Base-by-base conservation (phyloP, 2,329 filamentous ascomycete species). In the Helotiales sp. region DNA sequence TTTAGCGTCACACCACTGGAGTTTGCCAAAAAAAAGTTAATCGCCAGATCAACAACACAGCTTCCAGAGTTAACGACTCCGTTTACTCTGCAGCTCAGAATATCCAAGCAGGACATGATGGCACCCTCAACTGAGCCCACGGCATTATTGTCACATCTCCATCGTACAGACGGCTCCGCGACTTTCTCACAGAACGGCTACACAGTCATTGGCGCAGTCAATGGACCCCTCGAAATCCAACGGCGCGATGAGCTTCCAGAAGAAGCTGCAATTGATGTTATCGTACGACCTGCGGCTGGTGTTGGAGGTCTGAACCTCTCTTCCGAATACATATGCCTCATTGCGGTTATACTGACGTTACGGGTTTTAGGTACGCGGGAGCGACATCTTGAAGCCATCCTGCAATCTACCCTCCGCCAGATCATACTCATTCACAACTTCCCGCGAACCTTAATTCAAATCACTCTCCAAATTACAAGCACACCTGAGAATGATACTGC, bases 161-260 rank as follows among this genome's bases (percentile, higher is more conserved):
- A 87, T 67, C 90, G 89, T 69, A 86, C 92, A 28, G 92, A 96
- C 77, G 93, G 93, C 69, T 96, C 93, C 57, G 91, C 91, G 11
- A 90, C 88, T 10, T 93, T 93, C 78, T 88, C 91, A 1, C 85
- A 89, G 74, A 84, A 87, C 65, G 92, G 93, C 58, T 97, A 93
- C 79, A 90, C 89, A 52, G 86, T 98, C 71, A 87, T 96, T 63
- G 92, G 91, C 64, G 90, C 93, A 15, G 93, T 97, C 72, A 98
- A 97, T 80, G 96, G 95, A 0, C 96, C 96, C 17, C 88, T 98
- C 72, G 96, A 99, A 82, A 93, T 95, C 17, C 89, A 89, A 73
- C 88, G 94, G 75, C 89, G 93, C 75, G 95, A 99, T 77, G 93
- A 98, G 79, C 88, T 96, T 72, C 91, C 96, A 7, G 94, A 97